A percentile compares a stretch with the other conserved stretches of the same genome.
These are phyloP conservation scores for Dioscorea alata DNA, from an alignment of 106 monocot genomes.

Conservation along the genomic window DNA sequence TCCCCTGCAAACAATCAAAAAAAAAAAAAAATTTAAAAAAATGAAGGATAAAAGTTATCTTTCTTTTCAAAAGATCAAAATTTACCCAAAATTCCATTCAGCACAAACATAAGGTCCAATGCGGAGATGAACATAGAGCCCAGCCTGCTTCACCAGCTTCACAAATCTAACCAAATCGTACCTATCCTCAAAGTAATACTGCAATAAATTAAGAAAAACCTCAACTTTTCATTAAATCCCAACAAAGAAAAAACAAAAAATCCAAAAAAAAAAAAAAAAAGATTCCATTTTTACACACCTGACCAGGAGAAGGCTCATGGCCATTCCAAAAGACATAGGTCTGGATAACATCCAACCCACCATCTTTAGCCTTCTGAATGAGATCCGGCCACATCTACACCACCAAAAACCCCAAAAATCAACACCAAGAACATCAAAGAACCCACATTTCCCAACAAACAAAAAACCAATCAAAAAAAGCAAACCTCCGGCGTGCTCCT, in stretches of 20 bases:
- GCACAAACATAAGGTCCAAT: constrained; percentile 51
- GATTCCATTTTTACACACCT: constrained; percentile 8
- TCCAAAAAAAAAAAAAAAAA: background rate
- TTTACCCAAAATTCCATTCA: constrained; percentile 53
- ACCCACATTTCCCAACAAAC: background rate
- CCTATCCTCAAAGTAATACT: constrained; percentile 44
- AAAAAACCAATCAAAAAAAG: background rate
- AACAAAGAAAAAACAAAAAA: background rate
- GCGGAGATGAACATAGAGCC: constrained; percentile 43
- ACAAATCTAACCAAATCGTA: constrained; percentile 42
- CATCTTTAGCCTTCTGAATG: constrained; percentile 29
- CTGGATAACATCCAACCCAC: constrained; percentile 27
- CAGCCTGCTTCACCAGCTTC: constrained; percentile 39
- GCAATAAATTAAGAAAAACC: constrained; percentile 1
- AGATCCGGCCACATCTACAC: constrained; percentile 37
- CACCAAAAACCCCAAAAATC: background rate
- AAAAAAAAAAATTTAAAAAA: background rate
- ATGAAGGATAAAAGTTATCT: background rate
- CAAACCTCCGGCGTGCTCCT: constrained; percentile 8
- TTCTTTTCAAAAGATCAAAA: background rate
- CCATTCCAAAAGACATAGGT: constrained; percentile 49
- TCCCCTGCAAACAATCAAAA: constrained; percentile 11
- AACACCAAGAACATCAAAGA: constrained; percentile 1
- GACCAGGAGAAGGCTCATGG: constrained; percentile 40
- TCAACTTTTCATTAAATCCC: background rate